A percentile compares a stretch with the other conserved stretches of the same genome.
Evolutionary conservation across 768 basidiomycete species (phyloP).

Genomic region (Boletus patriciae): DNA sequence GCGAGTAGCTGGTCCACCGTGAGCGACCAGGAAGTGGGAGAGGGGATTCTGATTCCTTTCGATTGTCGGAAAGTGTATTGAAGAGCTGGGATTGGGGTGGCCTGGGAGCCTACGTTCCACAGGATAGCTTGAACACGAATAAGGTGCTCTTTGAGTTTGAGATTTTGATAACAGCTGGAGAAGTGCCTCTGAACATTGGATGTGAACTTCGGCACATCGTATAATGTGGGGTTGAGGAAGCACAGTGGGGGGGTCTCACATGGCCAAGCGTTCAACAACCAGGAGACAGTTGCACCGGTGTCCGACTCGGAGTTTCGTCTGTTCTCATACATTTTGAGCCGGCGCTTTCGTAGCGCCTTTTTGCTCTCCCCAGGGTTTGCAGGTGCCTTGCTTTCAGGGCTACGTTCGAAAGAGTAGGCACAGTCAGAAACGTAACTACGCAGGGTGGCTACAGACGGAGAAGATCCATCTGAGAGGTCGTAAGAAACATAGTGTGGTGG

Average conservation of each 20-base stretch:
- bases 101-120: background rate
- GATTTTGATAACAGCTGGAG: constrained; percentile 16
- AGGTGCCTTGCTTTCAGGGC: constrained; percentile 15
- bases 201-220: constrained; percentile 5
- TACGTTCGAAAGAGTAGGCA: constrained; percentile 6
- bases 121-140: constrained; percentile 10
- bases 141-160: constrained; percentile 16
- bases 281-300: background rate
- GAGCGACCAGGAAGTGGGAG: background rate
- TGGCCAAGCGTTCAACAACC: constrained; percentile 21
- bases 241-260: constrained; percentile 11
- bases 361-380: background rate
- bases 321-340: background rate
- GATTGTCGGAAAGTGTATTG: constrained; percentile 10
- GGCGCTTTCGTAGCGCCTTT: no score
- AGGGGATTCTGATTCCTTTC: no score
- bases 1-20: constrained; percentile 2
- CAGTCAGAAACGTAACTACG: background rate
- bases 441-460: constrained; percentile 1
- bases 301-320: constrained; percentile 11
- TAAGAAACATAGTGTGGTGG: constrained; percentile 22
- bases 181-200: constrained; percentile 6
- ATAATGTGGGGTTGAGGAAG: background rate
- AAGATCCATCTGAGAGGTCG: constrained; percentile 8
- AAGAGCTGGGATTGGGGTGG: background rate